Evolutionary conservation across 2,329 filamentous ascomycete species (phyloP), one percentile per base, ranked within the genome.

Genomic region (Exophiala calicioides): DNA sequence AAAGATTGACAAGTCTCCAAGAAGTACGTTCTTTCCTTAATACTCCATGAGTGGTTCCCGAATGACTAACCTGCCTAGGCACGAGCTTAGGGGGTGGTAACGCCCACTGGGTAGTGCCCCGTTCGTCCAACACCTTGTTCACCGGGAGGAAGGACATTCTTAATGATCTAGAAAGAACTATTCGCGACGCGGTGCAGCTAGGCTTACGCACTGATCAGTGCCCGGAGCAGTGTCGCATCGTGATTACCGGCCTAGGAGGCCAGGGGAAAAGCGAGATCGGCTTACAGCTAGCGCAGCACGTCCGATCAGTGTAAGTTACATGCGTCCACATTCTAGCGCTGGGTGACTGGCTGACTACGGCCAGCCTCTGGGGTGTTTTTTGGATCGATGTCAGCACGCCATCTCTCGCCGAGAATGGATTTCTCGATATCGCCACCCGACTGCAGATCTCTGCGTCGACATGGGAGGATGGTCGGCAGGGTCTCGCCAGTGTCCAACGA

Each of bases 261-360:
- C 48, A 56, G 21, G 64, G 64, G 3, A 66, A 65, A 47, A 67
- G 64, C 37, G 63, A 67, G 37, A 31, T 65, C n/a, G 60, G 59
- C 44, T 35, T 65, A 3, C 57, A 61, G 32, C 33, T 65, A 13
- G 56, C 59, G 5, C 26, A 60, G 2, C 23, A 51, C 9, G 34
- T 60, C 27, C 60, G 55, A 38, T 39, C 57, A 31, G 39, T 58
- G 60, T 64, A 33, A 40, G 52, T 48, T n/a, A 40, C 10, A 21
- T 9, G 2, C 34, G 3, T 37, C 3, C 19, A 18, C 31, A 30
- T 30, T 20, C 7, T 5, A 12, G 21, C 44, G 13, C 15, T n/a
- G n/a, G n/a, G n/a, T n/a, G n/a, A n/a, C n/a, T n/a, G n/a, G 37
- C 42, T 60, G 27, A 60, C 35, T 15, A 26, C 21, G 5, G 29